Conservation (phyloP, 345 rosid genomes). For the Theobroma cacao region DNA sequence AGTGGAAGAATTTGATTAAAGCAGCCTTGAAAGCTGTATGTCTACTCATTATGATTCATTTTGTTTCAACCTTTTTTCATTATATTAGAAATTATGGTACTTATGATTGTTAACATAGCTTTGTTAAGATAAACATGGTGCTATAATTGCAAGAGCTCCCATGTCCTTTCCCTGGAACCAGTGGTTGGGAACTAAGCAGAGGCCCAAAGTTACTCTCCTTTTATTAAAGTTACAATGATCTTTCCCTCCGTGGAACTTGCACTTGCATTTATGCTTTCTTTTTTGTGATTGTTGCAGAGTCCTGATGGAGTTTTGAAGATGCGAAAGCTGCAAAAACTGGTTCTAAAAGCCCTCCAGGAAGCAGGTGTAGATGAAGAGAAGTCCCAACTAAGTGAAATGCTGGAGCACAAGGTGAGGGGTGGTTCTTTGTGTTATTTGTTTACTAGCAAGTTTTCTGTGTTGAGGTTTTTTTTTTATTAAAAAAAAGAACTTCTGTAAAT, state of each 20-base stretch:
- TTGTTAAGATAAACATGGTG: background rate
- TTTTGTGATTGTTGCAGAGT: conserved; percentile 30
- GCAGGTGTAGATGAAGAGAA: conserved; percentile 43
- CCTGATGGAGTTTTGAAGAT: conserved; percentile 62
- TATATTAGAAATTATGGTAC: background rate
- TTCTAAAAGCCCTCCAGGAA: conserved; percentile 50
- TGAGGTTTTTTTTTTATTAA: background rate
- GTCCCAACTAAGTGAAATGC: conserved; percentile 29
- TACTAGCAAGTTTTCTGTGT: background rate
- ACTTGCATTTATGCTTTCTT: conserved; percentile 7
- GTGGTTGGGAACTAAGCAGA: background rate
- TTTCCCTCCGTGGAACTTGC: background rate
- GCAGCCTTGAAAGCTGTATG: conserved; percentile 66
- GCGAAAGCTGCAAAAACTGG: conserved; percentile 62
- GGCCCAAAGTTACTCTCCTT: background rate
- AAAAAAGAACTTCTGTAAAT: background rate
- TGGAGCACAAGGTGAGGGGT: conserved; percentile 59
- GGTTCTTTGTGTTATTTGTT: background rate
- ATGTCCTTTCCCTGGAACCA: background rate
- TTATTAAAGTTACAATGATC: background rate
- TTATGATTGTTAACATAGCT: background rate
- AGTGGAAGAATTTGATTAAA: conserved; percentile 78
- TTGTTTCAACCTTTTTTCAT: background rate
- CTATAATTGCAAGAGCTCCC: background rate
- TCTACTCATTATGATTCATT: conserved; percentile 8